Percentiles rank a stretch among this genome's conserved stretches.
phyloP scores from a whole-genome alignment of 2,329 filamentous ascomycete species.

The Botrytis byssoidea region DNA sequence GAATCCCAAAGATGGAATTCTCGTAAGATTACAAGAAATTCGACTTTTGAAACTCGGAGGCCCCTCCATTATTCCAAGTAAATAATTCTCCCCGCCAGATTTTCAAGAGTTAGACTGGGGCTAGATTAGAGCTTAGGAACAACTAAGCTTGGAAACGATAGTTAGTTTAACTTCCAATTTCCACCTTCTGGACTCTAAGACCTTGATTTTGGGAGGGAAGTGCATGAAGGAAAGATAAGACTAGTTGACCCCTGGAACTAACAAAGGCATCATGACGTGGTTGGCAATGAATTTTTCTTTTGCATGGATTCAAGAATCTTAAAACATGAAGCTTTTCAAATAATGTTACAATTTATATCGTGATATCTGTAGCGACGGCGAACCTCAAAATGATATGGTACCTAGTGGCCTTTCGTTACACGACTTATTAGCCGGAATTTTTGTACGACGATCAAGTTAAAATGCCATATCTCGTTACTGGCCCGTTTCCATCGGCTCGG shows the following conservation, averaged over 20 bases:
- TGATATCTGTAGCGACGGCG: not conserved
- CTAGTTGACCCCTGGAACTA: constrained; percentile 1
- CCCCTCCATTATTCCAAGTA: constrained; percentile 10
- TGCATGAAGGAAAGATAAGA: not conserved
- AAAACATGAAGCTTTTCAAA: not conserved
- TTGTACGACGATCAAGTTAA: not conserved
- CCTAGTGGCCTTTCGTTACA: not conserved
- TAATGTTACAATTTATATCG: not conserved
- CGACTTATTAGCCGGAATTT: not conserved
- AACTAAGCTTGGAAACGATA: constrained; percentile 2
- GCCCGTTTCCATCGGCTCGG: not conserved
- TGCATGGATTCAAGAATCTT: not conserved
- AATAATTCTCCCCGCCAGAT: constrained; percentile 2
- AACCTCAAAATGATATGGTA: not conserved
- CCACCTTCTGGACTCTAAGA: not conserved
- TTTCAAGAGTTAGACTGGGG: not conserved
- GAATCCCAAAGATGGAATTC: not conserved
- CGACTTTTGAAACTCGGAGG: not conserved
- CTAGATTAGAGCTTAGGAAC: not conserved
- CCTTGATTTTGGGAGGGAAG: not conserved
- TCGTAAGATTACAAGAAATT: not conserved
- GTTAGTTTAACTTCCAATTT: not conserved
- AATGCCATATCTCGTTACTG: not conserved
- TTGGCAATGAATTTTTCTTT: not conserved
- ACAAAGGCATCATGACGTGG: not conserved